These are phyloP conservation scores for Austroboletus eburneus DNA, from an alignment of 768 basidiomycete genomes.

Conservation along the genomic window DNA sequence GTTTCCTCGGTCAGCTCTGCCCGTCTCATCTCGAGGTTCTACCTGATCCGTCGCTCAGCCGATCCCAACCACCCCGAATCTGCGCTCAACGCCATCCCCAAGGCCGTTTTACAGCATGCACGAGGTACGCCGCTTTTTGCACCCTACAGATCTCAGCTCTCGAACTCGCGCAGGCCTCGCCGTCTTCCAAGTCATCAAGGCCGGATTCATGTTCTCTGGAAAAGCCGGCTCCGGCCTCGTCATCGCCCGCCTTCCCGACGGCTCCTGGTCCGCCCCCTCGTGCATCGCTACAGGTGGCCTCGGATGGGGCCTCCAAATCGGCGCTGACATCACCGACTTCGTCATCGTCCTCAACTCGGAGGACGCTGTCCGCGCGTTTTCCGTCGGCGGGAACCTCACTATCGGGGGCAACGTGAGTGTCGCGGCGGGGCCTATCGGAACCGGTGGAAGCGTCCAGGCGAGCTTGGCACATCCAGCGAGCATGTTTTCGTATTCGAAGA, in stretches of 20 bases:
- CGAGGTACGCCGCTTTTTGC: conserved; percentile 57
- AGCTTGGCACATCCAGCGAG: conserved; percentile 89
- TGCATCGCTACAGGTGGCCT: conserved; percentile 96
- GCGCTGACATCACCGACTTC: conserved; percentile 93
- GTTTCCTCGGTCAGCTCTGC: conserved; percentile 71
- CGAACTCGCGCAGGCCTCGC: conserved; percentile 63
- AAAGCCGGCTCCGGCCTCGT: conserved; percentile 93
- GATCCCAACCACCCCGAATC: conserved; percentile 84
- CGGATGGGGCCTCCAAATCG: conserved; percentile 93
- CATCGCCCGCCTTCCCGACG: conserved; percentile 88
- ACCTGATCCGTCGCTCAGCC: conserved; percentile 43
- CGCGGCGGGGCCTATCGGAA: conserved; percentile 89
- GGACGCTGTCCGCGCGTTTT: conserved; percentile 94
- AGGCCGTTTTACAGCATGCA: conserved; percentile 84
- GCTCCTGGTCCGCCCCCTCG: conserved; percentile 95
- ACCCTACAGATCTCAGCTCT: background rate
- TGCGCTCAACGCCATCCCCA: conserved; percentile 91
- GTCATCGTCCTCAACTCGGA: conserved; percentile 97
- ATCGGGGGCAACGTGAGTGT: conserved; percentile 88
- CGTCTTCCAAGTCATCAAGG: conserved; percentile 90
- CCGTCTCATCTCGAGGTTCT: background rate
- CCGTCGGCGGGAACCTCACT: conserved; percentile 92
- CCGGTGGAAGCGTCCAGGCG: conserved; percentile 86
- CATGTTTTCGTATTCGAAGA: conserved; percentile 97
- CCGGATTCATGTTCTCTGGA: conserved; percentile 92